A percentile compares a stretch with the other conserved stretches of the same genome.
phyloP scores from a whole-genome alignment of 192 early-diverging fungal genomes.

The Backusella luteola region DNA sequence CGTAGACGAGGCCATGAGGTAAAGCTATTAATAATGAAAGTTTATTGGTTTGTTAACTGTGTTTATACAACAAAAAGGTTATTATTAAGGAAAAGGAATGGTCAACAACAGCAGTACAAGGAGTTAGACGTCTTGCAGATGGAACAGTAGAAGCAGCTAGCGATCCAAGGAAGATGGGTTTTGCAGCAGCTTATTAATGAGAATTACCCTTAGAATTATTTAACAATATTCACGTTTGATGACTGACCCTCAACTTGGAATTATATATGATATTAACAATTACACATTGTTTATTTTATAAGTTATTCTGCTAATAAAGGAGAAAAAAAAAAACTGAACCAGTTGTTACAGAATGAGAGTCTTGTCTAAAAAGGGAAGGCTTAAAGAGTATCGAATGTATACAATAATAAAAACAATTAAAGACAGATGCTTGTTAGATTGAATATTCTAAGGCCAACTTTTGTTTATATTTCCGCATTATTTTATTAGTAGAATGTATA shows the following conservation, averaged over 20 bases:
- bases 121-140: conserved; percentile 12
- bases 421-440: too few relatives aligned
- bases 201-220: not conserved
- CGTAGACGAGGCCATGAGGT: conserved; percentile 38
- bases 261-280: too few relatives aligned
- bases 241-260: too few relatives aligned
- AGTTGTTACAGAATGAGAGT: too few relatives aligned
- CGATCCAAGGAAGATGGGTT: conserved; percentile 27
- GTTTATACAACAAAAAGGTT: not conserved
- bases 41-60: not conserved
- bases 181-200: conserved; percentile 25
- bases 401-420: too few relatives aligned
- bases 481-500: not conserved
- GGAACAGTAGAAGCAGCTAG: conserved; percentile 26
- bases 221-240: too few relatives aligned
- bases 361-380: too few relatives aligned
- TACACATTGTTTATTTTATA: too few relatives aligned
- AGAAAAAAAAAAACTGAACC: too few relatives aligned
- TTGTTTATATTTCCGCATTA: not conserved
- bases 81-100: not conserved
- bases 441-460: too few relatives aligned
- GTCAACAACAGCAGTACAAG: conserved; percentile 26
- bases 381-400: too few relatives aligned
- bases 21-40: not conserved
- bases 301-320: too few relatives aligned